Evolutionary conservation across 768 basidiomycete genomes (phyloP), one percentile per base, ranked within the genome.

Genomic region (Mycena floridula): DNA sequence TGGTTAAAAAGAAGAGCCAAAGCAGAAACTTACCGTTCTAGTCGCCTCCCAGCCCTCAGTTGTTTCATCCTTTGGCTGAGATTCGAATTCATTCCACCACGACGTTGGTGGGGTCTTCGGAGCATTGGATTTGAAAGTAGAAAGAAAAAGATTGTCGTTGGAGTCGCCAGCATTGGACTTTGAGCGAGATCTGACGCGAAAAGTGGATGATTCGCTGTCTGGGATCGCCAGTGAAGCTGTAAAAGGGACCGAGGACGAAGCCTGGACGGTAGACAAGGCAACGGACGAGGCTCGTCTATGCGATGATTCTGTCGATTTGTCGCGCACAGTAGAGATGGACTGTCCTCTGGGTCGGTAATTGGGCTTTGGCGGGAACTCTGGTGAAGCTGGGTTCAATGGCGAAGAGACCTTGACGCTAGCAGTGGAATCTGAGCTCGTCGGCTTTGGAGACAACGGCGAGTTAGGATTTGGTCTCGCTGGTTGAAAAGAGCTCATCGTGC

Each of bases 31-130:
- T 45, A 54, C 69, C 52, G 59, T 56, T 44, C 53, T 49, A 15
- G 59, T 68, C 47, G 47, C 60, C 24, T 53, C 54, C 61, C 58
- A 64, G 22, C 54, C 61, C 46, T 57, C 60, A 28, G 61, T 63
- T 45, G 66, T 65, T 37, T 58, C 59, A 3, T 44, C 46, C 40
- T 44, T 3, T 42, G 26, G 9, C 24, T 24, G 24, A 24, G 39
- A 26, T 23, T 23, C 18, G 32, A 38, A 15, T 46, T 47, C 42
- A 18, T 25, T 43, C 16, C 40, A 4, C 42, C 25, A 44, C 8
- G 18, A 13, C 3, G 30, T 15, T 3, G 42, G 37, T 16, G 42
- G 23, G n/a, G 22, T 5, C 16, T 22, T 15, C 28, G 16, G 18
- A 7, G 20, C 5, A 4, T 40, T 16, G 25, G 42, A 6, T 5